phyloP scores from a whole-genome alignment of 306 rosid species.

The Prunus dulcis region DNA sequence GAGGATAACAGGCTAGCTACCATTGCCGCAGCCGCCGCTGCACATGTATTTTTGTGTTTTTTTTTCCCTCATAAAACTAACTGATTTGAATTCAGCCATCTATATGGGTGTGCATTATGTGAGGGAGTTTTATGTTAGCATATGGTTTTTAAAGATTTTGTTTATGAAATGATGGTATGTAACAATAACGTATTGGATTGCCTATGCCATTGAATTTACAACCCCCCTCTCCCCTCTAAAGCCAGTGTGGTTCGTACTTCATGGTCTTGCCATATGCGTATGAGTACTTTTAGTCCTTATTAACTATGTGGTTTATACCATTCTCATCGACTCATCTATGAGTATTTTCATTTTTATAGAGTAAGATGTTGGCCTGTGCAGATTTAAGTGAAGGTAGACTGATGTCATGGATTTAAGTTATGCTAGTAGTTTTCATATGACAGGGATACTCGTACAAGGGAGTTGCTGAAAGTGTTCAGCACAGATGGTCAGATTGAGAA shows the following conservation, averaged over 20 bases:
- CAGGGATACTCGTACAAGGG: slow-evolving; percentile 95
- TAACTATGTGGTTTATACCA: not conserved
- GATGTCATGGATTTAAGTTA: slow-evolving; percentile 24
- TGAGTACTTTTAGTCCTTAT: not conserved
- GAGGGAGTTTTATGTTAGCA: not conserved
- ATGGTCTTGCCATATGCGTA: not conserved
- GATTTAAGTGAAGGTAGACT: not conserved
- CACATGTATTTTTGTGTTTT: not conserved
- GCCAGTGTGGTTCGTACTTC: not conserved
- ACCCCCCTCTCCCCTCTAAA: not conserved
- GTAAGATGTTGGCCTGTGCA: not conserved
- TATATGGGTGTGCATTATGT: not conserved
- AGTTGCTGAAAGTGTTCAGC: slow-evolving; percentile 81
- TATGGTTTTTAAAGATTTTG: not conserved
- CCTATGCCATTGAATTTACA: not conserved
- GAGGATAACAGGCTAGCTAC: not conserved
- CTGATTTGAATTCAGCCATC: not conserved
- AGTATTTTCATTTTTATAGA: not conserved
- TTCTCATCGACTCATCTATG: slow-evolving; percentile 4
- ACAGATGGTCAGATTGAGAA: slow-evolving; percentile 87
- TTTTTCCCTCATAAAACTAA: not conserved
- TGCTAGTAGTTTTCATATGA: slow-evolving; percentile 36
- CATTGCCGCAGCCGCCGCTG: not conserved
- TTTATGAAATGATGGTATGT: not conserved
- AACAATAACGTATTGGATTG: not conserved